Evolutionary conservation across 108 stramenopile species (phyloP).

Genomic region (Schizochytrium sp.): DNA sequence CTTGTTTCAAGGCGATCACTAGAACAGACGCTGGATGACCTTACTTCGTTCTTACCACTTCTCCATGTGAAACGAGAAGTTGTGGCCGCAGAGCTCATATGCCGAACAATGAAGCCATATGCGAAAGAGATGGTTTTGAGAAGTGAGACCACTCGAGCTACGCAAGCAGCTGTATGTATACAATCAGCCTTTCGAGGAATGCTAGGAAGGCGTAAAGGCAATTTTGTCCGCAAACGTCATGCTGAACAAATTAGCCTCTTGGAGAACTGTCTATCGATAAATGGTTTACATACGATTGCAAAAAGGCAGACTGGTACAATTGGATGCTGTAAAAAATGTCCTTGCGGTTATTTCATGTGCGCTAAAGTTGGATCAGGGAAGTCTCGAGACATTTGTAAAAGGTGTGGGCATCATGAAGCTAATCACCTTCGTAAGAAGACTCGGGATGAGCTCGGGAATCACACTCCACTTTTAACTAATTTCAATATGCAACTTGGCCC

Average conservation of each 20-base stretch:
- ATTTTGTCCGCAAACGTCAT: not conserved
- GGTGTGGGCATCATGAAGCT: not conserved
- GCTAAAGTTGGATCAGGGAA: not conserved
- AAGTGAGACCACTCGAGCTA: not conserved
- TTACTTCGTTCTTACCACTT: not conserved
- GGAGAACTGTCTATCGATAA: not conserved
- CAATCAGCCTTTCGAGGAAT: not conserved
- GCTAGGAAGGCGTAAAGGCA: not conserved
- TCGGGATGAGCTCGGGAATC: not conserved
- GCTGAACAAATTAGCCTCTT: not conserved
- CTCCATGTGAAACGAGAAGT: constrained; percentile 1
- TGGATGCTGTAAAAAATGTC: constrained; percentile 4
- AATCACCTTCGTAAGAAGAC: not conserved
- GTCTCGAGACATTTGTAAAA: not conserved
- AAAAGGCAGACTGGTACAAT: not conserved
- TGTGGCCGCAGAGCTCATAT: not conserved
- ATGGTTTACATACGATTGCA: not conserved
- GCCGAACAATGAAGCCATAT: not conserved
- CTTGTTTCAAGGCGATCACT: not conserved
- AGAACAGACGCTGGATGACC: not conserved
- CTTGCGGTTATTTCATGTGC: not conserved
- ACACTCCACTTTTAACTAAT: not conserved
- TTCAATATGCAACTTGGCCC: not conserved
- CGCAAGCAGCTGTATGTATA: not conserved
- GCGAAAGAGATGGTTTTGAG: not conserved